Evolutionary conservation across 768 basidiomycete species (phyloP).

Genomic region (Agaricus subrufescens): DNA sequence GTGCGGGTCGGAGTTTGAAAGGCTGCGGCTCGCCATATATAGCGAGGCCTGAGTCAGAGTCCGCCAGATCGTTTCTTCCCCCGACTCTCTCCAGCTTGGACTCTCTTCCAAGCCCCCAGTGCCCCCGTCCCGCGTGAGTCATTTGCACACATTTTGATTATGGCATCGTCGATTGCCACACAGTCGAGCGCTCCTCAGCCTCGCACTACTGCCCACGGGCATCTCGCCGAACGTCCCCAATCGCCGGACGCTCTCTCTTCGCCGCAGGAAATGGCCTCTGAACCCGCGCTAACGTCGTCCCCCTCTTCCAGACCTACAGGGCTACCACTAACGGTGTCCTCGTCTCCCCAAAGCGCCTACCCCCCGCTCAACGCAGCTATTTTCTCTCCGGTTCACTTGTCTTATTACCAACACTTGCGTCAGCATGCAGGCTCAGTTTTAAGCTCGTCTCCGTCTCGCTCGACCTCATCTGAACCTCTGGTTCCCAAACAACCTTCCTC

Average conservation of each 20-base stretch:
- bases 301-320: constrained; percentile 50
- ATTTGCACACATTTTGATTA: constrained; percentile 16
- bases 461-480: constrained; percentile 44
- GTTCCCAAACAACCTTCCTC: constrained; percentile 44
- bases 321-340: constrained; percentile 46
- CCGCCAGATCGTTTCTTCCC: constrained; percentile 1
- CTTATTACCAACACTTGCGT: constrained; percentile 25
- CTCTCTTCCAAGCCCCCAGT: neutral
- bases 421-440: constrained; percentile 45
- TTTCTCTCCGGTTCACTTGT: constrained; percentile 36
- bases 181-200: constrained; percentile 16
- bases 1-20: constrained; percentile 10
- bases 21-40: constrained; percentile 3
- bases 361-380: constrained; percentile 41
- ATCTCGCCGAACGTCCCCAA: constrained; percentile 19
- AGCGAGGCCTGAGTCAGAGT: constrained; percentile 1
- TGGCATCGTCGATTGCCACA: constrained; percentile 17
- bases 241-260: neutral
- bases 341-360: constrained; percentile 23
- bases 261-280: constrained; percentile 1
- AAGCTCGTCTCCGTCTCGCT: constrained; percentile 35
- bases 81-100: neutral
- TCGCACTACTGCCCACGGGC: constrained; percentile 15
- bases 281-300: constrained; percentile 48
- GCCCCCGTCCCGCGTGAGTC: constrained; percentile 25